These are phyloP conservation scores for Diatrype stigma DNA, from an alignment of 2,329 filamentous ascomycete genomes.

Conservation along the genomic window DNA sequence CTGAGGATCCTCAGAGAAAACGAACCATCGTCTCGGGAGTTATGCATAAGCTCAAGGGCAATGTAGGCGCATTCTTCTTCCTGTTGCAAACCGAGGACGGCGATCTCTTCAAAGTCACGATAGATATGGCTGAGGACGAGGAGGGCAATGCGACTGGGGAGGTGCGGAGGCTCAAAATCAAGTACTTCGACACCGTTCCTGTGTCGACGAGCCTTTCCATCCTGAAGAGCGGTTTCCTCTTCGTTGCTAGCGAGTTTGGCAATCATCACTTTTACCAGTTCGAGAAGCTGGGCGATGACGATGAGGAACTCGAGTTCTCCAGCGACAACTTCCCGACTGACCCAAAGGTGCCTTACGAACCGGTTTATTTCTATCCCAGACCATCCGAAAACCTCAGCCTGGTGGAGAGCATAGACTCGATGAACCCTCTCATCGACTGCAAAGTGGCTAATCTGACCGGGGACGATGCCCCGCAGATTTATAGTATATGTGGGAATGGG, in stretches of 20 bases:
- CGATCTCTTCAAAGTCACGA: slow-evolving; percentile 94
- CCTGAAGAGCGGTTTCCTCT: slow-evolving; percentile 91
- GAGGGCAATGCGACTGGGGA: slow-evolving; percentile 75
- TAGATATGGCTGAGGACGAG: slow-evolving; percentile 83
- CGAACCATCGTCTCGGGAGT: slow-evolving; percentile 83
- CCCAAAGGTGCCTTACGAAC: slow-evolving; percentile 64
- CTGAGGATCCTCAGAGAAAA: slow-evolving; percentile 89
- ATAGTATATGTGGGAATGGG: slow-evolving; percentile 83
- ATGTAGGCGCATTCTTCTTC: slow-evolving; percentile 88
- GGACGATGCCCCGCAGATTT: slow-evolving; percentile 95
- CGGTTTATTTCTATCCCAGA: slow-evolving; percentile 81
- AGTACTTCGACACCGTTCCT: slow-evolving; percentile 96
- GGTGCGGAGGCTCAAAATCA: slow-evolving; percentile 81
- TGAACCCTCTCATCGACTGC: slow-evolving; percentile 89
- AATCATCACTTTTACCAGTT: slow-evolving; percentile 97
- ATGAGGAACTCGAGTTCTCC: slow-evolving; percentile 79
- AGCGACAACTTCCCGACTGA: slow-evolving; percentile 82
- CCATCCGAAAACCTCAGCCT: slow-evolving; percentile 76
- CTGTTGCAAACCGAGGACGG: slow-evolving; percentile 93
- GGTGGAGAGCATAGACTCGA: slow-evolving; percentile 78
- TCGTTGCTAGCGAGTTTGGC: slow-evolving; percentile 85
- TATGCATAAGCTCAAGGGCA: slow-evolving; percentile 92
- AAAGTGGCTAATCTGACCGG: slow-evolving; percentile 87
- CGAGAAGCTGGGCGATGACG: slow-evolving; percentile 92
- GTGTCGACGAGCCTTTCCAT: slow-evolving; percentile 85